Evolutionary conservation across 2,329 filamentous ascomycete genomes (phyloP).

Genomic region (Neoscytalidium dimidiatum): DNA sequence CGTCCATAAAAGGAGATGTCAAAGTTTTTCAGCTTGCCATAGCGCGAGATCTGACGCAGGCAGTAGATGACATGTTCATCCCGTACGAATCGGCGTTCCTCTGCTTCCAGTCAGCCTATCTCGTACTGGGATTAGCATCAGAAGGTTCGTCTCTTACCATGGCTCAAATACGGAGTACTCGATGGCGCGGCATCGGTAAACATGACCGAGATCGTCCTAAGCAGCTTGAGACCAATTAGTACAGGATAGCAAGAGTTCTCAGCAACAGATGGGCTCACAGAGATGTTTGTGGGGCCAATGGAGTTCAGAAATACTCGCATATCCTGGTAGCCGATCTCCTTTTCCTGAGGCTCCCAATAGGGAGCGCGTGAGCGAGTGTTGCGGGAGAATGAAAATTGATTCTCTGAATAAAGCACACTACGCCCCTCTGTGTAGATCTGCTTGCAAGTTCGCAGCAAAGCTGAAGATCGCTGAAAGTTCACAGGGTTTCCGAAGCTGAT

Average conservation of each 20-base stretch:
- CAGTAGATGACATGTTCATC: conserved; percentile 50
- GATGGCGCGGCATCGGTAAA: conserved; percentile 49
- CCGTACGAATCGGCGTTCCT: conserved; percentile 51
- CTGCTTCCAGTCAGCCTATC: conserved; percentile 25
- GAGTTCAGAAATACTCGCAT: conserved; percentile 47
- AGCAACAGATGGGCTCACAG: conserved; percentile 12
- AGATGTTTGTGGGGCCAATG: conserved; percentile 50
- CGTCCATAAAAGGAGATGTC: conserved; percentile 47
- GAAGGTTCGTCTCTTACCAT: conserved; percentile 10
- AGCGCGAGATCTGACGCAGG: conserved; percentile 44
- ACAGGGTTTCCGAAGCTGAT: conserved; percentile 39
- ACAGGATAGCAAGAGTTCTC: background rate
- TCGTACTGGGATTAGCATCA: background rate
- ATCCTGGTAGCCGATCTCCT: conserved; percentile 52
- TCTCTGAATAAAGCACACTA: conserved; percentile 53
- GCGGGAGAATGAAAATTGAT: conserved; percentile 48
- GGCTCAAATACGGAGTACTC: conserved; percentile 39
- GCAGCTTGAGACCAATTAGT: conserved; percentile 26
- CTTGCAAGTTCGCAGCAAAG: conserved; percentile 50
- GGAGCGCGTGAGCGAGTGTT: conserved; percentile 37
- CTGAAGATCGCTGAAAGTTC: conserved; percentile 44
- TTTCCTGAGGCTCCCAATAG: conserved; percentile 44
- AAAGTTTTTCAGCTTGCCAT: conserved; percentile 45
- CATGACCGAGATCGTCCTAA: conserved; percentile 47
- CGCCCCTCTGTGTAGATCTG: conserved; percentile 49